Base-by-base conservation (phyloP, 805 yeast genomes). In the Saccharomycopsis fibuligera region DNA sequence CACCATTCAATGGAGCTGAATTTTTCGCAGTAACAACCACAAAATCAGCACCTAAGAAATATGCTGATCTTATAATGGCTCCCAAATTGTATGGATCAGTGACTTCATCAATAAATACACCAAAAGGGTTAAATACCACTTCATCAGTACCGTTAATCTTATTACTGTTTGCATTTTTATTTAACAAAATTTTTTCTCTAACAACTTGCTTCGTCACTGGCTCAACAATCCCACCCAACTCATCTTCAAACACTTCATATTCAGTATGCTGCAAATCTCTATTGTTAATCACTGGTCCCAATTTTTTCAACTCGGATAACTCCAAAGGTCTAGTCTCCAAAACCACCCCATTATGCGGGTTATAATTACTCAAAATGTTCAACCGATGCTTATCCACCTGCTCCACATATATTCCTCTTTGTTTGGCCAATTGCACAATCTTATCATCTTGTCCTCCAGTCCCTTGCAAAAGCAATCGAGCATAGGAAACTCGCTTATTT, bases 1-100 rank as follows among this genome's bases (percentile, higher is more conserved):
- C 82, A 0, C 96, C 88, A 0, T 91, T 78, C 50, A 89, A 62
- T 16, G 82, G 76, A 0, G 96, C 86, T 52, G 78, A 71, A 52
- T 76, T 73, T 36, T 67, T 68, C 29, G 68, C 74, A 1, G 81
- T 78, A 3, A 76, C 61, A 2, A 76, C 70, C 3, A 78, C 58
- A 54, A 78, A 76, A 58, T 78, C 83, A 5, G 69, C 82, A 6
- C 83, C 84, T 23, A 78, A 62, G 56, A 63, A 78, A 60, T 73
- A 78, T 1, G 82, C 80, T 0, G 79, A 68, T 56, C 84, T 60
- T 17, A 76, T 57, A 33, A 78, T 72, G 27, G 78, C 80, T 1
- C 84, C 84, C 51, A 76, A 64, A 57, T 78, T 78, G 56, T 77
- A 80, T 0, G 83, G 83, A 58, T 78, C 83, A 14, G 80, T 76